Evolutionary conservation across 2,329 filamentous ascomycete genomes (phyloP).

Genomic region (Zasmidium angulare): DNA sequence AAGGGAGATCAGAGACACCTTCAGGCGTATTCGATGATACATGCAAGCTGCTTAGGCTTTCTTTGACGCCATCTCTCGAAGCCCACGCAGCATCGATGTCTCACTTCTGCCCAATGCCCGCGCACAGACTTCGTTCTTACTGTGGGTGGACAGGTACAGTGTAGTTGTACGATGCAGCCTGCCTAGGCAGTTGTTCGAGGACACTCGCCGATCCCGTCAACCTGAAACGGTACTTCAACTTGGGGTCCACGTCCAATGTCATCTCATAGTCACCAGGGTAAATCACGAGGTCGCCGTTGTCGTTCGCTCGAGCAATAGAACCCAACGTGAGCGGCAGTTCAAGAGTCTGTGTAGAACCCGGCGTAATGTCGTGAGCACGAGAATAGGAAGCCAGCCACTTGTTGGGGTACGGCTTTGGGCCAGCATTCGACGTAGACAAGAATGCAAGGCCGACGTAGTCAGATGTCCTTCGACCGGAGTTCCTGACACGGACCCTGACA

Average conservation of each 20-base stretch:
- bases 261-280: conserved; percentile 44
- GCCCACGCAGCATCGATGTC: too few relatives aligned
- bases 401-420: conserved; percentile 42
- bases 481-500: conserved; percentile 38
- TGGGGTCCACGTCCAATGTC: conserved; percentile 42
- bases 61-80: too few relatives aligned
- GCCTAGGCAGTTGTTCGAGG: not conserved
- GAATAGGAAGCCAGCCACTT: conserved; percentile 41
- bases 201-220: not conserved
- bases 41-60: too few relatives aligned
- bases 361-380: conserved; percentile 18
- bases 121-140: too few relatives aligned
- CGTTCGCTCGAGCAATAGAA: conserved; percentile 39
- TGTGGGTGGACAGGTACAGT: conserved; percentile 1
- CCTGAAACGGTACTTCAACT: conserved; percentile 25
- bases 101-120: too few relatives aligned
- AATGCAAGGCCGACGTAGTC: conserved; percentile 46
- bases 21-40: too few relatives aligned
- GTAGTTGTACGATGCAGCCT: not conserved
- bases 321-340: conserved; percentile 39
- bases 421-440: conserved; percentile 38
- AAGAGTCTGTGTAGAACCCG: conserved; percentile 17
- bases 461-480: conserved; percentile 38
- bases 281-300: conserved; percentile 39
- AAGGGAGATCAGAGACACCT: too few relatives aligned